Conservation (phyloP, 2,329 filamentous ascomycete species). For the Apiospora sp. region DNA sequence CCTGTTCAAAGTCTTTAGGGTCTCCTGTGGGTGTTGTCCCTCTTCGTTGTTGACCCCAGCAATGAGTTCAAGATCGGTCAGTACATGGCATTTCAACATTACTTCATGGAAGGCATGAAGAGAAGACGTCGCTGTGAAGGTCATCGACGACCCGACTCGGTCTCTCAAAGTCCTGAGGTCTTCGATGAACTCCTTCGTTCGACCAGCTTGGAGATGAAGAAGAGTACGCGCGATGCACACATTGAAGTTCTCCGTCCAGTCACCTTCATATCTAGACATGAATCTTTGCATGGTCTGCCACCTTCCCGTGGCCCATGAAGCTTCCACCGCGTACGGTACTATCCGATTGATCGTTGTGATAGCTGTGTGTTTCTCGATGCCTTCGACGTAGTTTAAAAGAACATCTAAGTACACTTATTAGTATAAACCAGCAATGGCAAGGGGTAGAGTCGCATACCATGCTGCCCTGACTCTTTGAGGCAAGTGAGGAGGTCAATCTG, state of each 20-base stretch:
- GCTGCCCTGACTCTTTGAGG: constrained; percentile 92
- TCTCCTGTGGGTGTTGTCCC: constrained; percentile 48
- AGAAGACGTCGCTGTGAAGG: constrained; percentile 78
- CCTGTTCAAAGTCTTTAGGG: constrained; percentile 68
- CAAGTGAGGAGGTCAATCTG: constrained; percentile 88
- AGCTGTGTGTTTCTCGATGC: constrained; percentile 64
- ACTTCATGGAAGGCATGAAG: constrained; percentile 84
- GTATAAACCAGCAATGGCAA: neutral
- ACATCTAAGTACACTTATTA: constrained; percentile 64
- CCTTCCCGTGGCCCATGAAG: constrained; percentile 87
- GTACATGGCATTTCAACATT: constrained; percentile 85
- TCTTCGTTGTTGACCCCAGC: constrained; percentile 56
- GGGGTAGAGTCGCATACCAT: constrained; percentile 58
- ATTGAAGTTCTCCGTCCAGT: constrained; percentile 75
- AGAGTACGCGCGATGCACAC: constrained; percentile 77
- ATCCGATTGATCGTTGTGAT: constrained; percentile 65
- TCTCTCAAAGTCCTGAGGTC: constrained; percentile 72
- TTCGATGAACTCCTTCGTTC: constrained; percentile 59
- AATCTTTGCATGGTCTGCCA: constrained; percentile 80
- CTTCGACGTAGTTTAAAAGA: constrained; percentile 85
- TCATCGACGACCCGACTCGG: constrained; percentile 76
- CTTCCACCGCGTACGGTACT: constrained; percentile 86
- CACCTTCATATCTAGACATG: constrained; percentile 61
- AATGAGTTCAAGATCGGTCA: constrained; percentile 87
- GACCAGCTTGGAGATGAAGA: constrained; percentile 63